Conservation (phyloP, 2,329 filamentous ascomycete species). For the Colletotrichum sp. region DNA sequence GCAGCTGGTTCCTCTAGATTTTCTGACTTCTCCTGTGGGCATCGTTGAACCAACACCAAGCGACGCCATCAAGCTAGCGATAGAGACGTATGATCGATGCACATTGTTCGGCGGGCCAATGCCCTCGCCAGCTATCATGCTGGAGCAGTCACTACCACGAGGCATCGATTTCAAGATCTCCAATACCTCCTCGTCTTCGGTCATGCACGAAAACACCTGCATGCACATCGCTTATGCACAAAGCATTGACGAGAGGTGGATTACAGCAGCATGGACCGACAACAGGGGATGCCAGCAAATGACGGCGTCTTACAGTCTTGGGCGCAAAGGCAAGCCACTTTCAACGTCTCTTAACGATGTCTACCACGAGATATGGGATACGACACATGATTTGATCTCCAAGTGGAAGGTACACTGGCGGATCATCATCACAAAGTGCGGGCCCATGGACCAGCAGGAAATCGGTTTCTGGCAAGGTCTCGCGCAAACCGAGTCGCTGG, state of each 20-base stretch:
- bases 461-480: slow-evolving; percentile 63
- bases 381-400: slow-evolving; percentile 75
- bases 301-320: slow-evolving; percentile 75
- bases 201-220: slow-evolving; percentile 79
- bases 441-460: slow-evolving; percentile 71
- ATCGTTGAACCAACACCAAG: slow-evolving; percentile 66
- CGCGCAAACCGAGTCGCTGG: slow-evolving; percentile 56
- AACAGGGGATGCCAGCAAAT: slow-evolving; percentile 76
- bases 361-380: slow-evolving; percentile 79
- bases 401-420: slow-evolving; percentile 78
- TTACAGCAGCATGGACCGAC: slow-evolving; percentile 83
- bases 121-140: slow-evolving; percentile 73
- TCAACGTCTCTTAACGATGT: slow-evolving; percentile 65
- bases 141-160: slow-evolving; percentile 74
- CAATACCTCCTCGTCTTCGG: slow-evolving; percentile 70
- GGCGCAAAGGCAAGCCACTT: slow-evolving; percentile 59
- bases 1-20: slow-evolving; percentile 74
- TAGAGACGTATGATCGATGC: slow-evolving; percentile 82
- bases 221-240: slow-evolving; percentile 82
- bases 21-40: slow-evolving; percentile 68
- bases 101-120: slow-evolving; percentile 60
- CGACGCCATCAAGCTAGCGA: slow-evolving; percentile 67
- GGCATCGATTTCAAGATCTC: slow-evolving; percentile 78
- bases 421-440: slow-evolving; percentile 75
- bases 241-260: slow-evolving; percentile 78